Evolutionary conservation across 2,329 filamentous ascomycete species (phyloP).

Genomic region (Penicillium sp.): DNA sequence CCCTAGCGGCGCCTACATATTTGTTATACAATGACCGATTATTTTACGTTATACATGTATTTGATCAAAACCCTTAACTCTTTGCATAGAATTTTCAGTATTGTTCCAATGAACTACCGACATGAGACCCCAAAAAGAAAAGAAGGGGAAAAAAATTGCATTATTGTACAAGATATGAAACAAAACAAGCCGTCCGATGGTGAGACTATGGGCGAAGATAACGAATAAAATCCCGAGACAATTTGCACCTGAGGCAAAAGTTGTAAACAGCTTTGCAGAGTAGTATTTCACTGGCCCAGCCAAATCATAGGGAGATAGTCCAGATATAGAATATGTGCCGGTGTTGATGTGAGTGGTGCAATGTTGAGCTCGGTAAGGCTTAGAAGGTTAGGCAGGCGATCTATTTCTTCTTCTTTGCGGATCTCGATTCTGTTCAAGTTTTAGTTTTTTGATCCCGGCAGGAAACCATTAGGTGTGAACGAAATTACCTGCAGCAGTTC

Average conservation of each 20-base stretch:
- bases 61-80: too few species aligned
- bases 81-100: too few species aligned
- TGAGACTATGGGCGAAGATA: not conserved
- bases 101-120: too few species aligned
- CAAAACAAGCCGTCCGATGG: not conserved
- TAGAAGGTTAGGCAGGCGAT: not conserved
- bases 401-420: constrained; percentile 30
- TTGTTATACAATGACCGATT: not conserved
- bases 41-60: not conserved
- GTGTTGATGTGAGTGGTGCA: not conserved
- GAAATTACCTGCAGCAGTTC: constrained; percentile 47
- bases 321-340: not conserved
- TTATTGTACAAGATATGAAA: constrained; percentile 1
- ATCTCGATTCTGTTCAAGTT: constrained; percentile 20
- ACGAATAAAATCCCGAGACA: not conserved
- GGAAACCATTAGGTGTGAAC: not conserved
- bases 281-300: not conserved
- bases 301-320: not conserved
- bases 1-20: not conserved
- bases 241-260: not conserved
- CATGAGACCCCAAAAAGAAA: too few species aligned
- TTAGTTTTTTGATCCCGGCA: not conserved
- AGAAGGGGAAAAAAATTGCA: not conserved
- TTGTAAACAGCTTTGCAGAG: not conserved
- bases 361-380: not conserved